Base-by-base conservation (phyloP, 2,329 filamentous ascomycete species). In the Colletotrichum paranaense region DNA sequence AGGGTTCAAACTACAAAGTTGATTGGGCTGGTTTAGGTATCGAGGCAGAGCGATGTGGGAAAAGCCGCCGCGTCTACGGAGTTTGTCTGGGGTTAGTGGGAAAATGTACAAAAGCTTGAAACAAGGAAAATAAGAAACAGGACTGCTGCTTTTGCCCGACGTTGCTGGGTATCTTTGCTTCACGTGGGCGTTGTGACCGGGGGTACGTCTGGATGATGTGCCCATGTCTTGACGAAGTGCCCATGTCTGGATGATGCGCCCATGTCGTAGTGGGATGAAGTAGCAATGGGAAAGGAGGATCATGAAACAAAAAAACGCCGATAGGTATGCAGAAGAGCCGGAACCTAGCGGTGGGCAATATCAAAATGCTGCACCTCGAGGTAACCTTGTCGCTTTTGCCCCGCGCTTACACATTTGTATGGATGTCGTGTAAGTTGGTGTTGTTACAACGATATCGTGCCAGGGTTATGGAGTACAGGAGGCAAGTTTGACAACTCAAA, bases 71-170 rank as follows among this genome's bases (percentile, higher is more conserved):
- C 30, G 49, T 73, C 62, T 73, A 55, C 32, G 32, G 32, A 35
- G 32, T 69, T 46, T 55, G 5, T 42, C 16, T 19, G 38, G 38
- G 6, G 38, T 42, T 42, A 56, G 16, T 59, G 30, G 32, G 60
- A 67, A 73, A 32, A 73, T 46, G 53, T 60, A 65, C 32, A 70
- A 28, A 65, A 60, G 42, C 19, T 55, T 60, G 60, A 73, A 65
- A 73, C 67, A 60, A 70, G 28, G 42, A 32, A 55, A 65, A 49
- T 53, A 60, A 24, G 53, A 19, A 19, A 64, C 24, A 38, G 62
- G 42, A 55, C 30, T 35, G 30, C 32, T 49, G 53, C 38, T 9
- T n/a, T 9, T 42, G 24, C 22, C 32, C 26, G 14, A 55, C 46
- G 38, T 56, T 60, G 32, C 55, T 16, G 35, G 55, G 46, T 56